Percentiles rank a stretch among this genome's conserved stretches.
These are phyloP conservation scores for Xylariaceae sp. DNA, from an alignment of 2,329 filamentous ascomycete species.

Conservation along the genomic window DNA sequence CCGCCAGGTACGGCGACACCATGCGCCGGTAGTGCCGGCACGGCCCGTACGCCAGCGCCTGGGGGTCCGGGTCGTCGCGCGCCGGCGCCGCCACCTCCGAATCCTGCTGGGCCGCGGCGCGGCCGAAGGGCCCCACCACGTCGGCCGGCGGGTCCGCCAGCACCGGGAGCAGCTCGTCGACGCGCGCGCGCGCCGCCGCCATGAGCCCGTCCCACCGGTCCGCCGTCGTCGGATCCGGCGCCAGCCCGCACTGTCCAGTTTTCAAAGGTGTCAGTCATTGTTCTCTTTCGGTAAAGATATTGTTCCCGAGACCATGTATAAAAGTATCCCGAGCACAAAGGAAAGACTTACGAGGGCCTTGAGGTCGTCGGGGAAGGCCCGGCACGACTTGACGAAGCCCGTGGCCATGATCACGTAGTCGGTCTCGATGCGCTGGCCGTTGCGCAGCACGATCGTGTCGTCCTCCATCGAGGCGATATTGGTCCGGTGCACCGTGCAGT, in stretches of 20 bases:
- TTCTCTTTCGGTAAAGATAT: too few relatives aligned
- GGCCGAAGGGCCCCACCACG: too few relatives aligned
- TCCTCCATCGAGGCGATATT: constrained; percentile 13
- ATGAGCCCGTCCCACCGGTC: constrained; percentile 12
- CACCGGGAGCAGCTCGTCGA: constrained; percentile 8
- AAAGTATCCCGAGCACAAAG: too few relatives aligned
- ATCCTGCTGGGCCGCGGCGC: not conserved
- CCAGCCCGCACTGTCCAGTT: too few relatives aligned
- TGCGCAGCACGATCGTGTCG: not conserved
- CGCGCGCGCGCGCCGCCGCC: constrained; percentile 8
- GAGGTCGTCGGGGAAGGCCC: constrained; percentile 11
- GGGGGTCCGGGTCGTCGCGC: too few relatives aligned
- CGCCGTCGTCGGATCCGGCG: constrained; percentile 4
- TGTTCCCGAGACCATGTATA: too few relatives aligned
- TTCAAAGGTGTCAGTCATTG: too few relatives aligned
- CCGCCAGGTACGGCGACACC: constrained; percentile 16
- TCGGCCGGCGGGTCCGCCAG: not conserved
- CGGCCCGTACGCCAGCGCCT: constrained; percentile 11
- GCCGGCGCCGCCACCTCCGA: not conserved
- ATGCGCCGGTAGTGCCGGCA: constrained; percentile 19
- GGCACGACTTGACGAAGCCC: constrained; percentile 16
- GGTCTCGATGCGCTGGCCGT: not conserved
- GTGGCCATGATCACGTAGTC: constrained; percentile 18
- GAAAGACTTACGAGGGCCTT: constrained; percentile 11
- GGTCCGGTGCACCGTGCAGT: constrained; percentile 18